Percentiles rank a stretch among this genome's conserved stretches.
phyloP scores from a whole-genome alignment of 2,329 filamentous ascomycete species.

The Rutstroemia sp. region DNA sequence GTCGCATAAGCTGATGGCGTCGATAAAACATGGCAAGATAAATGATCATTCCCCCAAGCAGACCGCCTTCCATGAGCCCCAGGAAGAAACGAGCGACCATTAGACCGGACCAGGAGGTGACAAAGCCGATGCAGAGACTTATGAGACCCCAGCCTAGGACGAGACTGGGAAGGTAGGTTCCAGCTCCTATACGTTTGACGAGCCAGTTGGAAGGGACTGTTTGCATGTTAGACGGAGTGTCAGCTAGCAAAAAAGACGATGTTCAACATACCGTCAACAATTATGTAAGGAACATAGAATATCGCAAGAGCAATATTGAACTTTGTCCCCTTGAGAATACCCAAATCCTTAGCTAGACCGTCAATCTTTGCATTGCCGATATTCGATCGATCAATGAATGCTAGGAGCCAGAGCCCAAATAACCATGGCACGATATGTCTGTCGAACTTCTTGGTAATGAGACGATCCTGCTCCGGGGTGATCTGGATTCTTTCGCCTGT shows the following conservation, averaged over 20 bases:
- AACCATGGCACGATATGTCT: conserved; percentile 4
- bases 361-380: conserved; percentile 50
- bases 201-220: conserved; percentile 41
- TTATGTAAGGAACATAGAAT: conserved; percentile 56
- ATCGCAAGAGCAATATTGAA: conserved; percentile 54
- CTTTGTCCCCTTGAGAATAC: conserved; percentile 36
- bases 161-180: conserved; percentile 34
- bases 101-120: conserved; percentile 35
- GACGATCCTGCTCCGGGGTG: neutral
- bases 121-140: conserved; percentile 40
- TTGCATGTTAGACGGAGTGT: conserved; percentile 34
- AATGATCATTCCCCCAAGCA: conserved; percentile 43
- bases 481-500: neutral
- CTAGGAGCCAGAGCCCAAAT: conserved; percentile 6
- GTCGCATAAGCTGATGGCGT: conserved; percentile 66
- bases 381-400: conserved; percentile 7
- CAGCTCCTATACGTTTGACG: conserved; percentile 23
- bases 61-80: conserved; percentile 43
- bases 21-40: conserved; percentile 58
- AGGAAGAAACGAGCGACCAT: conserved; percentile 40
- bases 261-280: conserved; percentile 37
- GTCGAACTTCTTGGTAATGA: conserved; percentile 6
- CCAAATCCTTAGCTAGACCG: conserved; percentile 53
- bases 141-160: conserved; percentile 38
- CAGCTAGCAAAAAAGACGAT: neutral